Conservation (phyloP, 108 stramenopile genomes). For the Cyclotella choctawhatcheeana region DNA sequence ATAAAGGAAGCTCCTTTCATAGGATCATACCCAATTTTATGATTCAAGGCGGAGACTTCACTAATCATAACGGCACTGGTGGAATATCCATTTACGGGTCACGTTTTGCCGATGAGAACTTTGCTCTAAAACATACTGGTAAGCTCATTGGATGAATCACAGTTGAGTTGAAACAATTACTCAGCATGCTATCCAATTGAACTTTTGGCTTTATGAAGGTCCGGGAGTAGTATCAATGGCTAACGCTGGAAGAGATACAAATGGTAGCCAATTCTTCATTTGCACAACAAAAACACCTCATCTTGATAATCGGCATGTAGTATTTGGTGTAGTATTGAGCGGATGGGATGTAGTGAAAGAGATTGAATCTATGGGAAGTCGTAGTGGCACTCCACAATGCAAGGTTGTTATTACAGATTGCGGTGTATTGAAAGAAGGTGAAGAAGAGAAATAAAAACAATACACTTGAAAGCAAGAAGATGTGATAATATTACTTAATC, state of each 20-base stretch:
- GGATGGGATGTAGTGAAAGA: slow-evolving; percentile 83
- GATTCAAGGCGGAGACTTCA: slow-evolving; percentile 94
- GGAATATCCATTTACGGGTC: slow-evolving; percentile 69
- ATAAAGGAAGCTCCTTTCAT: slow-evolving; percentile 90
- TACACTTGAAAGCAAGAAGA: too few species aligned
- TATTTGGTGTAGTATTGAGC: slow-evolving; percentile 77
- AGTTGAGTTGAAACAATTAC: too few species aligned
- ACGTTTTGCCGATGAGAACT: slow-evolving; percentile 97
- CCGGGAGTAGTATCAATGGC: slow-evolving; percentile 94
- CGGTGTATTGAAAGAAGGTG: slow-evolving; percentile 55
- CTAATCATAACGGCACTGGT: slow-evolving; percentile 93
- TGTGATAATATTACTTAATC: background rate
- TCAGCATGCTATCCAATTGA: background rate
- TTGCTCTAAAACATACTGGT: slow-evolving; percentile 85
- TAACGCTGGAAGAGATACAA: slow-evolving; percentile 92
- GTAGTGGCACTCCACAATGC: slow-evolving; percentile 58
- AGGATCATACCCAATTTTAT: slow-evolving; percentile 94
- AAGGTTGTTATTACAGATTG: slow-evolving; percentile 62
- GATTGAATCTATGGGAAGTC: slow-evolving; percentile 72
- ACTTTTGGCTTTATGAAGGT: slow-evolving; percentile 27
- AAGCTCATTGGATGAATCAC: too few species aligned
- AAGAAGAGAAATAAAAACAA: background rate
- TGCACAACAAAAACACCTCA: slow-evolving; percentile 90
- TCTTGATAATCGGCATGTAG: slow-evolving; percentile 91
- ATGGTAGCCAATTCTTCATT: slow-evolving; percentile 89